Evolutionary conservation across 768 basidiomycete species (phyloP), one percentile per base, ranked within the genome.

Genomic region (Amanita fuliginea): DNA sequence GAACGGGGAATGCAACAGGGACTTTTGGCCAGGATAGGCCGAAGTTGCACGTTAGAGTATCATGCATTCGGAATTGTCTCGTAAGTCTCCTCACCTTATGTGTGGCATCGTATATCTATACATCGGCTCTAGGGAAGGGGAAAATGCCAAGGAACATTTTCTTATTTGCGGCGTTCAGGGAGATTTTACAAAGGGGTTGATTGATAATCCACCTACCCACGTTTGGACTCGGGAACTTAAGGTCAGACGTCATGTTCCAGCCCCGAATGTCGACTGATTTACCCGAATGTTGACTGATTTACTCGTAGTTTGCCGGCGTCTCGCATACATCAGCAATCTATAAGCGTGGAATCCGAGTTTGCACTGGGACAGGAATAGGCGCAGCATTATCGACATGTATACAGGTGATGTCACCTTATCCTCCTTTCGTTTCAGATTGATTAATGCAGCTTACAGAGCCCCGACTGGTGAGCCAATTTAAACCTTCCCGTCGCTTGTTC

Each of bases 1-100:
- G 73, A 84, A 64, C 79, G 86, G 53, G 87, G 87, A 26, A 89
- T 90, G 86, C 86, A 89, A 61, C 87, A 89, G 59, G 86, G 87
- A 42, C 67, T 90, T 47, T 69, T 89, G 42, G 78, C 84, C 58
- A 81, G 87, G 57, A 78, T 90, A 62, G 83, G 83, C 63, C 83
- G 86, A 62, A 75, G 77, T 57, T 72, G 80, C 37, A 69, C 87
- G 52, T 75, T 82, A 76, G 87, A 90, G 64, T 90, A 87, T 62
- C 87, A 89, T 60, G 86, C 86, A 11, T 90, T 90, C 57, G 87
- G 87, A 52, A 81, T 83, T 60, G 79, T 90, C 58, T 86, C 84
- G 84, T 86, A 63, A 19, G 80, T 56, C 30, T 43, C 56, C 30
- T 34, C 22, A 10, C 4, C 7, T 14, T 24, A 13, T 19, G 21